Percentiles rank a stretch among this genome's conserved stretches.
Evolutionary conservation across 352 stramenopile species (phyloP).

Genomic region (Hyaloperonospora arabidopsidis): DNA sequence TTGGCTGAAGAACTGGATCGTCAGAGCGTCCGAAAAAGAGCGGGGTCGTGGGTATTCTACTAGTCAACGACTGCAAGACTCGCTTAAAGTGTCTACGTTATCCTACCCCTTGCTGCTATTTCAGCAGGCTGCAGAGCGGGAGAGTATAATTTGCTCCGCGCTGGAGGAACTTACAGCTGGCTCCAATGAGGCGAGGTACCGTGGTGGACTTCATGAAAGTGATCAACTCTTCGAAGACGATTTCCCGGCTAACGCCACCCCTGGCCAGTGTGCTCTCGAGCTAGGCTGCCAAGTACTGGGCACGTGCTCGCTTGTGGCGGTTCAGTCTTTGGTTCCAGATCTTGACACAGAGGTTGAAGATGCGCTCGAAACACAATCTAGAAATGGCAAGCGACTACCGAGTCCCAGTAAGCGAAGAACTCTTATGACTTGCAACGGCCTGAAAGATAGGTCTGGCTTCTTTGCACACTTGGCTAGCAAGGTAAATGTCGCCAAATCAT

Average conservation of each 20-base stretch:
- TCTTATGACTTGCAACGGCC: conserved; percentile 52
- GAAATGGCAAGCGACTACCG: conserved; percentile 19
- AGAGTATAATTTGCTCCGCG: conserved; percentile 57
- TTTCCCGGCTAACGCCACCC: conserved; percentile 62
- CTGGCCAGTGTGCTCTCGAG: conserved; percentile 62
- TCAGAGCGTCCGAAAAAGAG: conserved; percentile 64
- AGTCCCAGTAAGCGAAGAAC: conserved; percentile 17
- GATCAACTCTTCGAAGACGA: conserved; percentile 56
- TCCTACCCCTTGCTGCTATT: conserved; percentile 65
- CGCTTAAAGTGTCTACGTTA: conserved; percentile 59
- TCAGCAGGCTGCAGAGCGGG: conserved; percentile 63
- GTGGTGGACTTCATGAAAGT: conserved; percentile 8
- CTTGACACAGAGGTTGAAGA: conserved; percentile 13
- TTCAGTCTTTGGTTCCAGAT: conserved; percentile 26
- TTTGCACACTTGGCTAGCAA: conserved; percentile 65
- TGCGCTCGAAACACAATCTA: conserved; percentile 5
- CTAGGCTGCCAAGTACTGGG: conserved; percentile 60
- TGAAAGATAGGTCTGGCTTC: conserved; percentile 57
- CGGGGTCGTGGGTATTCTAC: conserved; percentile 53
- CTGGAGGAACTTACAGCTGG: conserved; percentile 44
- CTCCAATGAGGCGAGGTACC: conserved; percentile 7
- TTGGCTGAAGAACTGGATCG: conserved; percentile 83
- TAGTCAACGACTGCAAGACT: conserved; percentile 58
- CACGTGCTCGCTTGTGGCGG: conserved; percentile 42
- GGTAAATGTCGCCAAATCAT: conserved; percentile 47